Evolutionary conservation across 2,329 filamentous ascomycete species (phyloP), one percentile per base, ranked within the genome.

Genomic region (Pezicula carpinea): DNA sequence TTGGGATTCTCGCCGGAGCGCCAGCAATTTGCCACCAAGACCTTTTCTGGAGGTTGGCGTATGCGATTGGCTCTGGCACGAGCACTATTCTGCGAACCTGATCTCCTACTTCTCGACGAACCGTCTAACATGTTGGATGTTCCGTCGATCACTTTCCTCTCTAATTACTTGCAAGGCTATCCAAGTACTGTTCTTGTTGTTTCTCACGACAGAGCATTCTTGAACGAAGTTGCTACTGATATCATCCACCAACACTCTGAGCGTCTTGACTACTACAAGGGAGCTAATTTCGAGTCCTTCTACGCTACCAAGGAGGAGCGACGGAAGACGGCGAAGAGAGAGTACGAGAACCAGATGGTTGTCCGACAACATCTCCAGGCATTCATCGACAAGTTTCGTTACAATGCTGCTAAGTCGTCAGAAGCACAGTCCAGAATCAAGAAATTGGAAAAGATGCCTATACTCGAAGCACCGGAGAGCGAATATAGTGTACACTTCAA

Each of bases 111-210:
- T 66, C 89, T 99, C 59, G 93, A 99, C 74, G 93, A 99, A 82
- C 93, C 93, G 72, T 97, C 92, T 47, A 97, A 97, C 83, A 97
- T 97, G 92, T 90, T 99, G 89, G 93, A 97, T 71, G 93, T 99
- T 48, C 93, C 93, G n/a, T 97, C 93, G 19, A 97, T 99, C 64
- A 95, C 93, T 47, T 99, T 97, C 80, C 79, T 99, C 66, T 87
- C 92, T 40, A 92, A 91, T 63, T 99, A 99, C 65, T 85, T 99
- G 7, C 91, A 96, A 67, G 76, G 75, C 41, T 99, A 99, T 64
- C 92, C 92, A 33, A 96, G 89, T 69, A 97, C 93, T 2, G 83
- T 99, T 22, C 77, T 99, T 13, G 92, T 99, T 45, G 93, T 99
- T 55, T 96, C 89, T 68, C 93, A 99, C 87, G 93, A 99, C 80